These are phyloP conservation scores for Massospora cicadina DNA, from an alignment of 371 early-diverging fungal species.

Conservation along the genomic window DNA sequence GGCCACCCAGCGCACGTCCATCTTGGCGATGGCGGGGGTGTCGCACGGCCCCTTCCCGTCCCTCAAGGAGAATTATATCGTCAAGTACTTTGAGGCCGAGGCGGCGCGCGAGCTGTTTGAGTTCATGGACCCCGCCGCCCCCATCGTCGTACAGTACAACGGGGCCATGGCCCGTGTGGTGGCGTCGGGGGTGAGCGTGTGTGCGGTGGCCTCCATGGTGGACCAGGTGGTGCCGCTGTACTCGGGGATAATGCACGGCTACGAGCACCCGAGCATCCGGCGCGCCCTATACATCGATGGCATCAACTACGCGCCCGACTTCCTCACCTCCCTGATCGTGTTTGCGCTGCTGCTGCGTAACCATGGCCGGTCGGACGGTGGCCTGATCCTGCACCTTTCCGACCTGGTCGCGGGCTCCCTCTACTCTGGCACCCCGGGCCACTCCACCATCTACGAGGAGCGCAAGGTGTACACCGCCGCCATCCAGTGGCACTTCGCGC, in stretches of 20 bases:
- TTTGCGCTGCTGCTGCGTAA: slow-evolving; percentile 73
- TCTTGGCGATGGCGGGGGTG: slow-evolving; percentile 84
- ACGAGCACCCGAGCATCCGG: slow-evolving; percentile 66
- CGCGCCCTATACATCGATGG: slow-evolving; percentile 78
- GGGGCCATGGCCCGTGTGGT: slow-evolving; percentile 46
- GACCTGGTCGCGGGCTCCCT: slow-evolving; percentile 71
- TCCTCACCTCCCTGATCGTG: slow-evolving; percentile 60
- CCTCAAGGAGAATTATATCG: slow-evolving; percentile 53
- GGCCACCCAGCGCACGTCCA: slow-evolving; percentile 38
- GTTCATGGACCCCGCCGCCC: slow-evolving; percentile 57
- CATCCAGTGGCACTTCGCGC: slow-evolving; percentile 17
- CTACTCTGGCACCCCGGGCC: slow-evolving; percentile 66
- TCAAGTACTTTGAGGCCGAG: slow-evolving; percentile 77
- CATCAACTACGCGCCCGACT: slow-evolving; percentile 45
- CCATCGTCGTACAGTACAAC: slow-evolving; percentile 39
- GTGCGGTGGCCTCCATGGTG: slow-evolving; percentile 56
- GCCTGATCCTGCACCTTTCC: slow-evolving; percentile 60
- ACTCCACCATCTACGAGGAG: slow-evolving; percentile 82
- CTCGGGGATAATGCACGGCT: slow-evolving; percentile 68
- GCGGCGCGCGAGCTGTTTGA: slow-evolving; percentile 83
- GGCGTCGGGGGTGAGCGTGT: slow-evolving; percentile 40
- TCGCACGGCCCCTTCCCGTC: slow-evolving; percentile 76
- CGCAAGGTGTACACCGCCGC: slow-evolving; percentile 45
- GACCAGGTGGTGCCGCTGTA: slow-evolving; percentile 91
- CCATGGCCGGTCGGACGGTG: slow-evolving; percentile 63